Percentiles rank a stretch among this genome's conserved stretches.
Conservation (phyloP, 768 basidiomycete species). For the Leucocoprinus leucothites region DNA sequence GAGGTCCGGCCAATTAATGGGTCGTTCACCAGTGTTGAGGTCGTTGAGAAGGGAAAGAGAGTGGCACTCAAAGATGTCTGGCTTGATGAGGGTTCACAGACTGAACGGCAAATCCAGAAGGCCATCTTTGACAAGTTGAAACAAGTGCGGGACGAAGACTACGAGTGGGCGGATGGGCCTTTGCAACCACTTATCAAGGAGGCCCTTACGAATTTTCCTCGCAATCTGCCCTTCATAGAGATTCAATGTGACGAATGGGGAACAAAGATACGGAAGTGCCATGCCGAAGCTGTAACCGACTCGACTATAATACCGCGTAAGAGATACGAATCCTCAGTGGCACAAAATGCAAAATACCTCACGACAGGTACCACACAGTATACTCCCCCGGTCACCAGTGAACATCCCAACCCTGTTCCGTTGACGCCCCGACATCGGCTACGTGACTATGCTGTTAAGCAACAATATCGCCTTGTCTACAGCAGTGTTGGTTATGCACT, state of each 20-base stretch:
- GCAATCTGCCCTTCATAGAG: neutral
- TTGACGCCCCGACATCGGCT: neutral
- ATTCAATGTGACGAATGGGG: neutral
- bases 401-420: neutral
- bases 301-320: neutral
- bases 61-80: constrained; percentile 19
- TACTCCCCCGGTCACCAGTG: too few relatives aligned
- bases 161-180: neutral
- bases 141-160: neutral
- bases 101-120: constrained; percentile 15
- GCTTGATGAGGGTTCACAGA: constrained; percentile 11
- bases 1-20: constrained; percentile 1
- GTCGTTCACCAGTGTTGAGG: too few relatives aligned
- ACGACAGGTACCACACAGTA: neutral
- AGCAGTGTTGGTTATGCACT: neutral
- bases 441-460: neutral
- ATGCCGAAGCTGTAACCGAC: neutral
- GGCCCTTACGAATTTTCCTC: neutral
- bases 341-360: neutral
- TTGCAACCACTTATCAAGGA: neutral
- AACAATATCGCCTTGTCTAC: constrained; percentile 1
- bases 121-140: constrained; percentile 12
- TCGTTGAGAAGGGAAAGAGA: neutral
- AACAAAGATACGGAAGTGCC: neutral
- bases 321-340: neutral